Evolutionary conservation across 352 stramenopile species (phyloP), one percentile per base, ranked within the genome.

Genomic region (Phytophthora foliorum): DNA sequence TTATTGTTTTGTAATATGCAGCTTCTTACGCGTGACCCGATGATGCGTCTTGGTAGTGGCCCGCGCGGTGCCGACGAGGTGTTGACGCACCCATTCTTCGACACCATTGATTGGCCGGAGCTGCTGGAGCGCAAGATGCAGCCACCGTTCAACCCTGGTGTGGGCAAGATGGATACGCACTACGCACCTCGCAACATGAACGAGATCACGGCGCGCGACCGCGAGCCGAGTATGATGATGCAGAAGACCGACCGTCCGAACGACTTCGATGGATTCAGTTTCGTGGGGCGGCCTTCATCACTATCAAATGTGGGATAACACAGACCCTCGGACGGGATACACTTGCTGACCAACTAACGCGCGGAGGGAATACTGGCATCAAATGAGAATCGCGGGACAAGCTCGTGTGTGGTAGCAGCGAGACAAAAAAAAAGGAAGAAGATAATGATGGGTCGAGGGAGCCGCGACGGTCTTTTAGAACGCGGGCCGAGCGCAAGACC

Each of bases 1-100:
- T 56, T 58, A 53, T 31, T 57, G n/a, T 57, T 49, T 63, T 60
- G 50, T 11, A 61, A 57, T 36, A 57, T 85, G 29, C 65, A 98
- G 87, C 74, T 99, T 25, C 82, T 99, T 31, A 99, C 96, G 2
- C 94, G 97, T 36, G 97, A 99, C 73, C 98, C 98, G 21, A 95
- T 86, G 34, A 83, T 94, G 75, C 89, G 98, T 56, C 88, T 99
- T 16, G 98, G 98, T 29, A 98, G 89, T 71, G 97, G 97, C 8
- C 85, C 90, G 0, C 75, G 78, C 9, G 94, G 96, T 53, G 90
- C 92, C 2, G 93, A 98, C 58, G 88, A 96, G 64, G 87, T 98
- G 56, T 81, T 98, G 69, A 92, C 79, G 17, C 92, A 98, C 63
- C 90, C 91, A 31, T 98, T 98, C 78, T 98, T 98, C 50, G 84